Evolutionary conservation across 768 basidiomycete genomes (phyloP), one percentile per base, ranked within the genome.

Genomic region (Termitomyces sp.): DNA sequence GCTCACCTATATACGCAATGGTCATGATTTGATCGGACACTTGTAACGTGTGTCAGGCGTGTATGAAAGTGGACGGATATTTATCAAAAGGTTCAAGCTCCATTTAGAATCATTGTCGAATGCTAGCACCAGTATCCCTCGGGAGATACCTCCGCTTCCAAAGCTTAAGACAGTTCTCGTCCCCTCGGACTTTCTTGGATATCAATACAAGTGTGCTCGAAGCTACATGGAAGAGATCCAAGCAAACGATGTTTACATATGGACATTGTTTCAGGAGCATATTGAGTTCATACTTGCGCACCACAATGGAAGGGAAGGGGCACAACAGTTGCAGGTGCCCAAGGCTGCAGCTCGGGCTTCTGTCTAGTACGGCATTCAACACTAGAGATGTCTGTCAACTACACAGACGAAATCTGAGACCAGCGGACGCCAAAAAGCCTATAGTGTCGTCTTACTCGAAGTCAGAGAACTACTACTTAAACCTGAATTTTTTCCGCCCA

Each of bases 261-360:
- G 77, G 78, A 31, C 58, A 2, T 77, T 78, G 9, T 38, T 79
- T 8, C 64, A 70, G 49, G 47, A 65, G 6, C 68, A 68, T 3
- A 74, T 76, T 10, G 73, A 80, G 30, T 80, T 77, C 54, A 71
- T 82, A 17, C 66, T 80, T 33, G 73, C 74, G 5, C 81, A 82
- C 57, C 84, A 84, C 3, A 85, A 85, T 56, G 83, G 80, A 1
- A 85, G 84, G 84, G 83, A 79, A 57, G 81, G 82, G 0, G 66
- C 65, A 0, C 82, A 86, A 58, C 85, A 86, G 56, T 68, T 63
- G 3, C 68, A 76, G 60, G 79, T 86, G 70, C 76, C 83, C 3
- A 67, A 64, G 17, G 82, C 84, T 0, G 81, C 80, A 0, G 66
- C 78, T 5, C 48, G 65, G 15, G 83, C 72, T 86, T 17, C 66